These are phyloP conservation scores for Hyphopichia fennica DNA, from an alignment of 1,139 yeast genomes.

Conservation along the genomic window DNA sequence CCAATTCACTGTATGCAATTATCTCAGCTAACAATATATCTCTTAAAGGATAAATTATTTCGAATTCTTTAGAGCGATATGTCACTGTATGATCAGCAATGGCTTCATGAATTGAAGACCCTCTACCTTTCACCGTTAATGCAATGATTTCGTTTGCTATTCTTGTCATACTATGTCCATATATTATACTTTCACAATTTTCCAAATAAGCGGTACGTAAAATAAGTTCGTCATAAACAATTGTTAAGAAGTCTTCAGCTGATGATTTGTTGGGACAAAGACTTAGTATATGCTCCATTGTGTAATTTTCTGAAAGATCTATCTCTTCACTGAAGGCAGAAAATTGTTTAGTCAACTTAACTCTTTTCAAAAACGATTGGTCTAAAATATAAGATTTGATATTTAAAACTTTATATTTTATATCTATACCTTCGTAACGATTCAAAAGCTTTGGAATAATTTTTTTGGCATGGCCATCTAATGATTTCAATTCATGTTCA, in stretches of 20 bases:
- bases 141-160: constrained; percentile 79
- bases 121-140: constrained; percentile 88
- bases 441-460: constrained; percentile 19
- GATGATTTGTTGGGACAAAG: constrained; percentile 54
- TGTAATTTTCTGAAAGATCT: constrained; percentile 6
- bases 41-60: constrained; percentile 66
- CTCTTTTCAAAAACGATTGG: constrained; percentile 22
- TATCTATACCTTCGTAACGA: constrained; percentile 21
- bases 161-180: constrained; percentile 81
- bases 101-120: constrained; percentile 58
- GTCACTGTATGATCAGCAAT: constrained; percentile 47
- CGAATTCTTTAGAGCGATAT: constrained; percentile 30
- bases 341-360: constrained; percentile 28
- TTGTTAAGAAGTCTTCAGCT: constrained; percentile 56
- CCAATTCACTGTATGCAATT: constrained; percentile 47
- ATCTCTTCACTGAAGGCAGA: constrained; percentile 17
- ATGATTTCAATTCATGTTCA: constrained; percentile 24
- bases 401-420: constrained; percentile 38
- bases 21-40: constrained; percentile 73
- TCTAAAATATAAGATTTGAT: constrained; percentile 36
- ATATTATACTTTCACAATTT: constrained; percentile 56
- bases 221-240: constrained; percentile 51
- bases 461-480: constrained; percentile 15
- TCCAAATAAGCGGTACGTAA: constrained; percentile 46
- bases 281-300: constrained; percentile 26